Evolutionary conservation across 768 basidiomycete genomes (phyloP), one percentile per base, ranked within the genome.

Genomic region (Rhodotorula kratochvilovae): DNA sequence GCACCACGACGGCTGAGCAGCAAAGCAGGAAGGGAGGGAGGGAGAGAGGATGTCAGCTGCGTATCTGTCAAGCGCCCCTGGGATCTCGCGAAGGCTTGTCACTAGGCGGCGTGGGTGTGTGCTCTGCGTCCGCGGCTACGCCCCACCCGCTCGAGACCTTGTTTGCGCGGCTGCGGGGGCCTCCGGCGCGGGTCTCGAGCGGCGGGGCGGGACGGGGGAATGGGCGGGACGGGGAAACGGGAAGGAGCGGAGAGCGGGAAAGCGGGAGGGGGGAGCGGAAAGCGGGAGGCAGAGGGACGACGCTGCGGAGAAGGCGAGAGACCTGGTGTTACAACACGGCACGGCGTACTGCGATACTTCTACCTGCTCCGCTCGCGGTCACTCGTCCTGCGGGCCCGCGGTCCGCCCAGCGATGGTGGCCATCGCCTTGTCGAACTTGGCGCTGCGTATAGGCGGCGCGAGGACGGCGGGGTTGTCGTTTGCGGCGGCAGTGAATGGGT

Each of bases 61-160:
- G 91, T 92, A 94, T 92, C 92, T 94, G 91, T 94, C 91, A 86
- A 88, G 89, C 83, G 83, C 82, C 83, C 82, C 66, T 81, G 74
- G 87, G 82, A 73, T 78, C 82, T 78, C 68, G 80, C 81, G 83
- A 82, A 86, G 82, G 86, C 87, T 87, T 89, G 91, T 92, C 92
- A 92, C 89, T 86, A 82, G 73, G 84, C 88, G 84, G 90, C 60
- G 43, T 67, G 50, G 67, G 55, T 80, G 21, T 89, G 36, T 10
- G 89, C 76, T 89, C 27, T 55, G 51, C 60, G 35, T 68, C 43
- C 53, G 57, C 35, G n/a, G 19, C 29, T 27, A 36, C 88, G 88
- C 85, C 73, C 13, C 25, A 25, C 53, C 46, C 25, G 46, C 46
- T 60, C 29, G 60, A 55, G 56, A 45, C 61, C 61, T 67, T 53